Percentiles rank a stretch among this genome's conserved stretches.
Evolutionary conservation across 2,329 filamentous ascomycete species (phyloP).

Genomic region (Aspergillus felis): DNA sequence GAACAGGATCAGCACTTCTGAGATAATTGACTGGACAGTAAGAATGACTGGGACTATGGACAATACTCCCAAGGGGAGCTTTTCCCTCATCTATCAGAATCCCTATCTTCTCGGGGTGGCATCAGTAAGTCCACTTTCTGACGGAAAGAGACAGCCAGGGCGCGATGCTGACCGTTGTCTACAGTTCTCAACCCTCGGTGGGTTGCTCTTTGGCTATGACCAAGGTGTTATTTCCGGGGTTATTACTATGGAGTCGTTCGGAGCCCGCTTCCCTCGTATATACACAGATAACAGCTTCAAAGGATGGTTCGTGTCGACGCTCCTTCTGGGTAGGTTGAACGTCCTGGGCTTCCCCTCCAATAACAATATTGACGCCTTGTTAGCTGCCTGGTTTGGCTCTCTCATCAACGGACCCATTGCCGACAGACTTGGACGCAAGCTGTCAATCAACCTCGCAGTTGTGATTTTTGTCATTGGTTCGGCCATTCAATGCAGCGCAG

Average conservation of each 20-base stretch:
- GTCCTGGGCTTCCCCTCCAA: not conserved
- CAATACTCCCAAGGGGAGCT: slow-evolving; percentile 18
- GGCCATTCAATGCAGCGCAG: slow-evolving; percentile 43
- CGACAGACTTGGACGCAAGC: slow-evolving; percentile 50
- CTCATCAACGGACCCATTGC: slow-evolving; percentile 47
- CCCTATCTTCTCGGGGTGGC: slow-evolving; percentile 46
- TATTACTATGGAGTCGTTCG: slow-evolving; percentile 46
- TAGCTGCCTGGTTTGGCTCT: slow-evolving; percentile 49
- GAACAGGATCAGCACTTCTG: not conserved
- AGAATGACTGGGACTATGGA: slow-evolving; percentile 17
- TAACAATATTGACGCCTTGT: slow-evolving; percentile 1
- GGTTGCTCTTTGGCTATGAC: slow-evolving; percentile 49
- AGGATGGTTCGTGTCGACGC: slow-evolving; percentile 52
- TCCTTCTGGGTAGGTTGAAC: slow-evolving; percentile 39
- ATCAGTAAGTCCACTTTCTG: slow-evolving; percentile 25
- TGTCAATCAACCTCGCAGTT: slow-evolving; percentile 50
- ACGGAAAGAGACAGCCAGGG: not conserved
- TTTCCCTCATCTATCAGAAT: slow-evolving; percentile 34
- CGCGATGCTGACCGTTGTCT: not conserved
- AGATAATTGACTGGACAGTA: not conserved
- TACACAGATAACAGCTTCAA: slow-evolving; percentile 46
- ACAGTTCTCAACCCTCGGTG: slow-evolving; percentile 41
- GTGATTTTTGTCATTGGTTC: slow-evolving; percentile 52
- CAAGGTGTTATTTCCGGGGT: slow-evolving; percentile 50
- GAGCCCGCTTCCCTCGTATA: slow-evolving; percentile 37